These are phyloP conservation scores for Eimeria tenella DNA, from an alignment of 169 alveolate species.

Conservation along the genomic window DNA sequence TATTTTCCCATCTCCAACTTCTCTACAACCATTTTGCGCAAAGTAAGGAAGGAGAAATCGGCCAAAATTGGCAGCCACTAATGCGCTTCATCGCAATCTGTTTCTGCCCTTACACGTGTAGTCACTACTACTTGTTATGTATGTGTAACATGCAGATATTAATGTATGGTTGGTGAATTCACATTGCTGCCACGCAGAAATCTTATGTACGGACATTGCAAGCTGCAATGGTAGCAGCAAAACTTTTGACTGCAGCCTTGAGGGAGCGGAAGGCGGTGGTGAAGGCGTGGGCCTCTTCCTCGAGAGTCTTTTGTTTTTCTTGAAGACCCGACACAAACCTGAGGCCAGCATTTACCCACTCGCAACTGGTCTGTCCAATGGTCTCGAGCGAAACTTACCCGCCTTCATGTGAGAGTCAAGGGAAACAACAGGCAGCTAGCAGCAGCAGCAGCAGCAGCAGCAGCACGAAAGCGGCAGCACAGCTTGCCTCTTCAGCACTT, in stretches of 20 bases:
- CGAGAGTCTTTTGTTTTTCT: slow-evolving; percentile 36
- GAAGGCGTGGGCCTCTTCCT: slow-evolving; percentile 46
- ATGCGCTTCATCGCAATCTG: not conserved
- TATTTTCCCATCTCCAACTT: no score
- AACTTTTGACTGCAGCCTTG: not conserved
- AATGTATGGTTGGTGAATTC: not conserved
- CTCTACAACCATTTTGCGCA: no score
- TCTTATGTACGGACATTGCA: slow-evolving; percentile 16
- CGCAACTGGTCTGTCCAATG: not conserved
- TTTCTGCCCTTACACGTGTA: not conserved
- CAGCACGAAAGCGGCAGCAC: not conserved
- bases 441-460: not conserved
- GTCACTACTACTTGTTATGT: not conserved
- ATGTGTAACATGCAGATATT: not conserved
- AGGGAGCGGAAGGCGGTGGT: slow-evolving; percentile 24
- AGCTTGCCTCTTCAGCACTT: slow-evolving; percentile 15
- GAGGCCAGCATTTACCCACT: not conserved
- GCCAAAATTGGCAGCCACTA: no score
- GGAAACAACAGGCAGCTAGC: not conserved
- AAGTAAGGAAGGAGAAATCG: no score
- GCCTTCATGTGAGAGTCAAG: no score
- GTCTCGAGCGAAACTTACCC: no score
- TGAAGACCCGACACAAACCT: slow-evolving; percentile 56
- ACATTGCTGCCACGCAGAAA: not conserved
- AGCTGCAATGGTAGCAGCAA: slow-evolving; percentile 53